These are phyloP conservation scores for Crucibulum laeve DNA, from an alignment of 768 basidiomycete genomes.

Conservation along the genomic window DNA sequence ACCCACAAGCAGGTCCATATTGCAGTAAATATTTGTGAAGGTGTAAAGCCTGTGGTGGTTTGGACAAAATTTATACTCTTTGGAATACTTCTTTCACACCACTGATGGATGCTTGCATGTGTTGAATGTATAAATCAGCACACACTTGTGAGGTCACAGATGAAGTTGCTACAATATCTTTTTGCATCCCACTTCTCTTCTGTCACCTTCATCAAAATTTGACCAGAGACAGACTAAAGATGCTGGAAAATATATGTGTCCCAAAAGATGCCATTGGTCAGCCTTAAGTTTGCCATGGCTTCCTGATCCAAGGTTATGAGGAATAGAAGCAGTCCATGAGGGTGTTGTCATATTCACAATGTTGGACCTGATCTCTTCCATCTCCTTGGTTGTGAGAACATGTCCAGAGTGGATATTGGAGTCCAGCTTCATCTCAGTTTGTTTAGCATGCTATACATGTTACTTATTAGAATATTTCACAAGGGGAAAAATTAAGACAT, in stretches of 20 bases:
- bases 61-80: slow-evolving; percentile 10
- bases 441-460: neutral
- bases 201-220: neutral
- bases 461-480: neutral
- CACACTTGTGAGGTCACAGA: slow-evolving; percentile 5
- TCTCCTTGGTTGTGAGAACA: slow-evolving; percentile 6
- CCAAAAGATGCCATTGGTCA: slow-evolving; percentile 30
- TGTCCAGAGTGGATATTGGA: slow-evolving; percentile 1
- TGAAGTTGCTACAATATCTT: slow-evolving; percentile 18
- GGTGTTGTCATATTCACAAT: slow-evolving; percentile 17
- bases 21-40: slow-evolving; percentile 20
- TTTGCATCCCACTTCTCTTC: slow-evolving; percentile 20
- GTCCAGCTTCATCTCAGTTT: neutral
- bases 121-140: slow-evolving; percentile 6
- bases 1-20: slow-evolving; percentile 29
- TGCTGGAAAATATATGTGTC: slow-evolving; percentile 25
- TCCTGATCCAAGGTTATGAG: slow-evolving; percentile 14
- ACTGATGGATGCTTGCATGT: slow-evolving; percentile 21
- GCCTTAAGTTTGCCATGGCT: slow-evolving; percentile 24
- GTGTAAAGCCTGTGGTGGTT: slow-evolving; percentile 26
- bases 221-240: slow-evolving; percentile 30
- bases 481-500: neutral
- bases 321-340: slow-evolving; percentile 17
- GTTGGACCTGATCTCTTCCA: slow-evolving; percentile 17
- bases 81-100: slow-evolving; percentile 25